Conservation (phyloP, 768 basidiomycete species). For the Lactarius tabidus region DNA sequence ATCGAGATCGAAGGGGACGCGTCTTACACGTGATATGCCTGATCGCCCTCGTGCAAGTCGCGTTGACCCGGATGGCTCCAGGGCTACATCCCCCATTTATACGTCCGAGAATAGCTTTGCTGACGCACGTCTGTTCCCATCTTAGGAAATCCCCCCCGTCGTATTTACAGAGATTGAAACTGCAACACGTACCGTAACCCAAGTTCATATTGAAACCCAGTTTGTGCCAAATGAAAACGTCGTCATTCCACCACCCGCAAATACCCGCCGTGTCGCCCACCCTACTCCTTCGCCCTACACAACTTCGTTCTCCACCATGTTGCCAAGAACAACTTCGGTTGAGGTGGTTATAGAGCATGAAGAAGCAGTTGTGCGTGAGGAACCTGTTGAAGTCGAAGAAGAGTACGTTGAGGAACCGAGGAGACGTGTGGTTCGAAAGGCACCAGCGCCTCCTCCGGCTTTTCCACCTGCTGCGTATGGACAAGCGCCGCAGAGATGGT, state of each 20-base stretch:
- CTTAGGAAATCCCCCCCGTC: slow-evolving; percentile 42
- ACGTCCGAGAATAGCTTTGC: slow-evolving; percentile 19
- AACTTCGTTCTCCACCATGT: slow-evolving; percentile 50
- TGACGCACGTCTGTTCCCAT: slow-evolving; percentile 25
- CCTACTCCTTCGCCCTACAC: slow-evolving; percentile 65
- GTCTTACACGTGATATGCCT: slow-evolving; percentile 26
- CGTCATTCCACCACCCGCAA: slow-evolving; percentile 71
- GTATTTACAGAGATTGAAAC: slow-evolving; percentile 53
- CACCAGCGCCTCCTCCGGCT: slow-evolving; percentile 46
- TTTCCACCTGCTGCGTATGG: slow-evolving; percentile 35
- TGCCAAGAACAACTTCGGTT: slow-evolving; percentile 71
- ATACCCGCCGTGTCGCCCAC: slow-evolving; percentile 68
- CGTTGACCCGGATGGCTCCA: slow-evolving; percentile 28
- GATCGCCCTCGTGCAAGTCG: slow-evolving; percentile 23
- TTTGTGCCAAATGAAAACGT: slow-evolving; percentile 41
- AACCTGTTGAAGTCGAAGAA: slow-evolving; percentile 37
- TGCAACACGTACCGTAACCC: slow-evolving; percentile 48
- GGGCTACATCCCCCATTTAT: slow-evolving; percentile 28
- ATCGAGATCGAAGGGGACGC: slow-evolving; percentile 13
- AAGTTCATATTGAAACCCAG: slow-evolving; percentile 37
- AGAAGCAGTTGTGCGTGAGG: slow-evolving; percentile 31
- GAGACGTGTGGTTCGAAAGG: slow-evolving; percentile 39
- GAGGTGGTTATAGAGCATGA: slow-evolving; percentile 62
- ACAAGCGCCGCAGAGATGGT: slow-evolving; percentile 22
- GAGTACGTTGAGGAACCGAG: slow-evolving; percentile 44